Evolutionary conservation across 2,329 filamentous ascomycete species (phyloP), one percentile per base, ranked within the genome.

Genomic region (Colletotrichum liaoningense): DNA sequence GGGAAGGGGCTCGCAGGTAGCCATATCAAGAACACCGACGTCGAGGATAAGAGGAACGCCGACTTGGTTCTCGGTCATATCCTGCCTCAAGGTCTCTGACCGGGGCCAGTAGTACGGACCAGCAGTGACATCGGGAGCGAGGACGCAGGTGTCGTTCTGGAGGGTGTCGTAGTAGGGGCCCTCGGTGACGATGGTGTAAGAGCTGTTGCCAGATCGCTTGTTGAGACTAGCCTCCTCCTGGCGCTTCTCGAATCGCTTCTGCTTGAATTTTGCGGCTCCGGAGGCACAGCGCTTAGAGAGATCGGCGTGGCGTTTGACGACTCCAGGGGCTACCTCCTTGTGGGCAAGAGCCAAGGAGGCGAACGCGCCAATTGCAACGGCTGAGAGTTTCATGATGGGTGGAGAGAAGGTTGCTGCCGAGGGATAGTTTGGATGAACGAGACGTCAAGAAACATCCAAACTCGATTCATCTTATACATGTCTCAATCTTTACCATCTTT

Each of bases 81-180:
- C 64, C 33, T 55, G 49, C 19, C 64, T 22, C 46, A 68, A 49
- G 38, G 58, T 56, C 22, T 72, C 33, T 14, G 68, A 33, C 11
- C 59, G 56, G 5, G 22, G 69, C 77, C 69, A 75, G 76, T 79
- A 88, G 79, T 87, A 88, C 14, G 86, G 86, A 4, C 86, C 86
- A 76, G 86, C 79, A 6, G 84, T 87, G 35, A 84, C 84, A 72
- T 88, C 86, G 0, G 85, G 84, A 3, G 81, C 81, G 22, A 88
- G 79, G 52, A 87, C 81, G 69, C 86, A 88, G 26, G 83, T 83
- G 16, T 79, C 79, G 71, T 83, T 82, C 35, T 66, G 33, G 3
- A 64, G 62, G 11, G 49, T 24, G 19, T 64, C 62, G n/a, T 64
- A 54, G 62, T 64, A 64, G 5, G 62, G 62, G 12, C 42, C 42